Evolutionary conservation across 495 filamentous ascomycete species (phyloP).

Genomic region (Penicillium crystallinum): DNA sequence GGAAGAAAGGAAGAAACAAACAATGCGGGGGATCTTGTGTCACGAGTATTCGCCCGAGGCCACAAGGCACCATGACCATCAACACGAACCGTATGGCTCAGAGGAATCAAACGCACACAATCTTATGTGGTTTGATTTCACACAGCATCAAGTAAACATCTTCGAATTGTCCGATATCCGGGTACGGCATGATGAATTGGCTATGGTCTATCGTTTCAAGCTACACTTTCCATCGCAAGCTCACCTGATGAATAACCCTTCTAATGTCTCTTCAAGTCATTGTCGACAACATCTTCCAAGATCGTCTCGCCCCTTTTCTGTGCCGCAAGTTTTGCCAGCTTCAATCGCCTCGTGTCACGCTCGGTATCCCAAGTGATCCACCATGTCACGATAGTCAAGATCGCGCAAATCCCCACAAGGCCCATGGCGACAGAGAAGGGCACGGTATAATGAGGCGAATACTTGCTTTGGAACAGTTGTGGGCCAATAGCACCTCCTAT

Average conservation of each 20-base stretch:
- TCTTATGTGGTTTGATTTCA: no score
- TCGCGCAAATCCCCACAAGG: slow-evolving; percentile 19
- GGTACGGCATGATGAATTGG: no score
- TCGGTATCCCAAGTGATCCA: slow-evolving; percentile 29
- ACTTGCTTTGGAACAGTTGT: slow-evolving; percentile 31
- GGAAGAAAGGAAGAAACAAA: no score
- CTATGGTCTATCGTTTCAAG: not conserved
- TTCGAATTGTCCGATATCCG: no score
- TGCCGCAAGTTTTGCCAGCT: slow-evolving; percentile 35
- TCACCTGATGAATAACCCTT: not conserved
- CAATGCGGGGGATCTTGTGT: no score
- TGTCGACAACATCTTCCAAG: slow-evolving; percentile 40
- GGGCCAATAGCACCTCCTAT: slow-evolving; percentile 33
- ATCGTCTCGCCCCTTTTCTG: slow-evolving; percentile 35
- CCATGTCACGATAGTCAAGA: slow-evolving; percentile 17
- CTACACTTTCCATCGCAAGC: no score
- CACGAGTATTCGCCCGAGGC: no score
- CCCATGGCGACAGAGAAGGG: slow-evolving; percentile 32
- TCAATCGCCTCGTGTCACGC: slow-evolving; percentile 27
- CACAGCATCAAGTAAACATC: no score
- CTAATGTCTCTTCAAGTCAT: slow-evolving; percentile 24
- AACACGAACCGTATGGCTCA: no score
- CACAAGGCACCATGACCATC: no score
- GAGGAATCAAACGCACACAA: no score
- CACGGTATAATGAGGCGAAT: slow-evolving; percentile 26